Base-by-base conservation (phyloP, 1,284 basidiomycete species). In the Ceratobasidium sp. region DNA sequence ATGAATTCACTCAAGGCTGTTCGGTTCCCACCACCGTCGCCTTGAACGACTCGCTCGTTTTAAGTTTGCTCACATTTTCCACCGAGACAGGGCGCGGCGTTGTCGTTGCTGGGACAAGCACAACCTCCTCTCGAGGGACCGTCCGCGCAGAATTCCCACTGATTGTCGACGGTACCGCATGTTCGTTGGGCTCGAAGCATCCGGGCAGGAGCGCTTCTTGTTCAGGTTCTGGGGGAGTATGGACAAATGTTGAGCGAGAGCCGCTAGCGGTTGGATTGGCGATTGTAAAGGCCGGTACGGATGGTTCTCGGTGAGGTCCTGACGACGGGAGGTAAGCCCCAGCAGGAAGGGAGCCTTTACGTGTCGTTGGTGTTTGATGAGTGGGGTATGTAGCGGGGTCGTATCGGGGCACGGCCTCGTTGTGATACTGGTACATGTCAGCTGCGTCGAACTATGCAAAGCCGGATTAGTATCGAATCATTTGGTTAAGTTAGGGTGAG, bases 371-470 rank as follows among this genome's bases (percentile, higher is more conserved):
- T 6, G 15, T 13, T 2, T 40, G 52, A 59, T 40, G 50, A 20
- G 33, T 20, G 9, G 52, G 64, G 40, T 67, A 48, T 38, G 64
- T 46, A 7, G 9, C 40, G 9, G 74, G 40, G 44, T 76, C 74
- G 28, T 76, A 76, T 6, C 74, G 74, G 15, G 74, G 74, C 20
- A 50, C 74, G 12, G 54, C 42, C 10, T 61, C 74, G 40, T 40
- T 65, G 28, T 38, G 33, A 57, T 76, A 52, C 1, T 76, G 64
- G 26, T 52, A 48, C 12, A 75, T 38, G 23, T 76, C 74, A 12
- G 62, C n/a, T 10, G 65, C 52, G 5, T 76, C 74, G 42, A 76
- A 76, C 74, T 76, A n/a, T 10, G 6, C 12, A 3, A 5, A 6
- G 6, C 2, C 13, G 3, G 1, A 20, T 67, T 38, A 67, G 65